These are phyloP conservation scores for Capronia americana DNA, from an alignment of 2,329 filamentous ascomycete species.

Conservation along the genomic window DNA sequence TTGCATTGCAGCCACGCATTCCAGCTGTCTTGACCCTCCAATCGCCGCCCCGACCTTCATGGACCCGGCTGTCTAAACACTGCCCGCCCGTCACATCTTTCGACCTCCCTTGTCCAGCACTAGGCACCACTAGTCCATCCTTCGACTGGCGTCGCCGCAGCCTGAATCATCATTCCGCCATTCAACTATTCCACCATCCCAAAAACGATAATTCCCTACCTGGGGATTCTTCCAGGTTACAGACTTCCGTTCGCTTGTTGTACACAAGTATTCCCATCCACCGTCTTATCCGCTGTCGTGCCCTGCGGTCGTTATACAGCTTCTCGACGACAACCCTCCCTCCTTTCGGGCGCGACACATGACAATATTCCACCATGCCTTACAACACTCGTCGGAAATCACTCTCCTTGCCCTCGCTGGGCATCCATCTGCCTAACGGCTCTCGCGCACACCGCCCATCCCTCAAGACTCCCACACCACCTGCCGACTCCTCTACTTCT, in stretches of 20 bases:
- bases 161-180: conserved; percentile 37
- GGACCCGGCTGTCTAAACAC: conserved; percentile 25
- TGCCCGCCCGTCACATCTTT: conserved; percentile 27
- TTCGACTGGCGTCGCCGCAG: conserved; percentile 30
- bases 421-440: conserved; percentile 77
- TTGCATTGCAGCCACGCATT: conserved; percentile 40
- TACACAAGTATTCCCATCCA: conserved; percentile 28
- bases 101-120: conserved; percentile 20
- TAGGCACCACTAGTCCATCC: conserved; percentile 22
- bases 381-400: conserved; percentile 98
- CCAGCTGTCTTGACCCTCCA: conserved; percentile 32
- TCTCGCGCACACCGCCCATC: conserved; percentile 64
- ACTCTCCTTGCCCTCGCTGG: conserved; percentile 87
- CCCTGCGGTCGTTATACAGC: conserved; percentile 36
- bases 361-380: conserved; percentile 66
- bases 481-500: conserved; percentile 59
- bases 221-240: conserved; percentile 16
- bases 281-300: conserved; percentile 21
- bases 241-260: conserved; percentile 23
- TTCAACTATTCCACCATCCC: conserved; percentile 23
- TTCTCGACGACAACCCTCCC: conserved; percentile 28
- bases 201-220: conserved; percentile 22
- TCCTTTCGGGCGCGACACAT: conserved; percentile 30
- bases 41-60: conserved; percentile 25
- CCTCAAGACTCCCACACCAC: conserved; percentile 67